phyloP scores from a whole-genome alignment of 352 stramenopile species.

The Phytophthora hybrid region DNA sequence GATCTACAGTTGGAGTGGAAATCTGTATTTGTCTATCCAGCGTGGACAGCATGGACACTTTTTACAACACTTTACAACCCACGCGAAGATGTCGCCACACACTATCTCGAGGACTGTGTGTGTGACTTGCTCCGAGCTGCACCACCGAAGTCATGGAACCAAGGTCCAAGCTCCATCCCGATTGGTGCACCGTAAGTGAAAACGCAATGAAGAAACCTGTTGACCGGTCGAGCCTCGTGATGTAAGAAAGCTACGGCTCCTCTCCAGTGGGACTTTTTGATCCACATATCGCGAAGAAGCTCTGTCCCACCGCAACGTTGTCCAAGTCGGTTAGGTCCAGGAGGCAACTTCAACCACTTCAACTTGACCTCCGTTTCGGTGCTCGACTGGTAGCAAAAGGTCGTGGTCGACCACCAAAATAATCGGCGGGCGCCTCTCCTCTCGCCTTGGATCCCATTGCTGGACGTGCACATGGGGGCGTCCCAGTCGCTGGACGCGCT shows the following conservation, averaged over 20 bases:
- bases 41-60: background rate
- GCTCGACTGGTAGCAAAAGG: slow-evolving; percentile 5
- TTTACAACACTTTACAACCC: background rate
- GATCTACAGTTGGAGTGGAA: no score
- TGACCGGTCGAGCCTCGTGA: background rate
- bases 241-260: background rate
- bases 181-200: background rate
- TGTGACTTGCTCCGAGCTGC: background rate
- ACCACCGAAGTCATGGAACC: background rate
- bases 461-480: slow-evolving; percentile 52
- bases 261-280: no score
- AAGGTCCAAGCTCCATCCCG: background rate
- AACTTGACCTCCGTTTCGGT: background rate
- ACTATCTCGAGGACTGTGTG: background rate
- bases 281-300: no score
- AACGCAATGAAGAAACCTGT: background rate
- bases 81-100: background rate
- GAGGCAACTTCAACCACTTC: background rate
- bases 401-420: slow-evolving; percentile 11
- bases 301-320: background rate
- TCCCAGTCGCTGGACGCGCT: slow-evolving; percentile 61
- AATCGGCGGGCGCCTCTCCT: slow-evolving; percentile 6
- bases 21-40: no score
- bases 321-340: background rate
- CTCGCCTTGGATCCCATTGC: slow-evolving; percentile 10